Base-by-base conservation (phyloP, 192 early-diverging fungal genomes). In the Rhizophagus prolifer region DNA sequence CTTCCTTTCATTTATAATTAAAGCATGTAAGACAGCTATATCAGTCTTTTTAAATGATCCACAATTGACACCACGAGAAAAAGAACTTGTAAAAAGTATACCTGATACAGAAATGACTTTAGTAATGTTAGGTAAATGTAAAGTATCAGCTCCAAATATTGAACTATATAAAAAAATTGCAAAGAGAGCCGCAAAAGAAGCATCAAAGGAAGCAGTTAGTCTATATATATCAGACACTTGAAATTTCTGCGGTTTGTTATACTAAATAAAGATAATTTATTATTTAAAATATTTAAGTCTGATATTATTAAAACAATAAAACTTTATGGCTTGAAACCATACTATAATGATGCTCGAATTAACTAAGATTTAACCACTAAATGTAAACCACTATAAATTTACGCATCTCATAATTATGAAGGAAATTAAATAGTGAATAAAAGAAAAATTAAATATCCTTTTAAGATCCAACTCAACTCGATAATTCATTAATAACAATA, bases 91-190 rank as follows among this genome's bases (percentile, higher is more conserved):
- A 80, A 93, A 92, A 78, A 78, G 82, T 62, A 86, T 97, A n/a
- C 90, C 93, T 26, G 96, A 98, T 65, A 86, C 86, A 44, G 96
- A 98, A 71, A 84, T 92, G 71, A 91, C 92, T 21, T 86, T 87
- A 74, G 88, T 92, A 10, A 93, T 96, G 90, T 85, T 96, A 70
- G 90, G 94, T 50, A 96, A 98, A 83, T 90, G 90, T 70, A 98
- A 96, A 80, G 91, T 94, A 16, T 87, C 89, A 12, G 92, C 93
- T 14, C 91, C 92, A 3, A 91, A 93, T 79, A 86, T 93, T 47
- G 93, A 93, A 41, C 85, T 88, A 3, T 83, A 86, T 67, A 88
- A 89, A 73, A 87, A 89, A 78, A 74, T 75, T 47, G 61, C 77
- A 23, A 92, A 92, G 78, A 84, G 82, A 26, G 78, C 75, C 12